phyloP scores from a whole-genome alignment of 345 rosid genomes.

The Hibiscus trionum region DNA sequence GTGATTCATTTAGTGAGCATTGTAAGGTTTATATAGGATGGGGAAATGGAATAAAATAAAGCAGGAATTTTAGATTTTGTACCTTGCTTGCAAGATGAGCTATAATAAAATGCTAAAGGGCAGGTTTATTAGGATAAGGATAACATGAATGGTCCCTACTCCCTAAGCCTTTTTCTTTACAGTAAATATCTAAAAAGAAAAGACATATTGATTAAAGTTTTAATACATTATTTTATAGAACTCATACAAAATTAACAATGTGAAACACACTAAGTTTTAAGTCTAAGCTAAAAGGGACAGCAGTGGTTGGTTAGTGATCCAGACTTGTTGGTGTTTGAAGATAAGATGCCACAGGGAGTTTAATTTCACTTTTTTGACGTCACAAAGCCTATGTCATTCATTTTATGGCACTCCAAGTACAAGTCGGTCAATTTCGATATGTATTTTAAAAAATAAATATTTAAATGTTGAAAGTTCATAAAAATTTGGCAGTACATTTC shows the following conservation, averaged over 20 bases:
- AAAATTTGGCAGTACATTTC: too few species aligned
- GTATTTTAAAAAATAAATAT: too few species aligned
- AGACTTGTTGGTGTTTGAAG: neutral
- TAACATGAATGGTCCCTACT: slow-evolving; percentile 1
- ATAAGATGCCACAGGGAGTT: neutral
- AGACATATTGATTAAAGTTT: too few species aligned
- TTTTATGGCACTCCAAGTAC: too few species aligned
- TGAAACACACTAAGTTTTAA: too few species aligned
- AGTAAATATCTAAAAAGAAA: too few species aligned
- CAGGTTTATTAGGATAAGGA: neutral
- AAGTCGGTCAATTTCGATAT: too few species aligned
- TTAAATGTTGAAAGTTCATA: too few species aligned
- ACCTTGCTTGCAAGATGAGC: slow-evolving; percentile 20
- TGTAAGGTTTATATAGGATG: slow-evolving; percentile 17
- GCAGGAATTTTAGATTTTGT: neutral
- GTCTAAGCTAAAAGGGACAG: neutral
- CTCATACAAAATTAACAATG: too few species aligned
- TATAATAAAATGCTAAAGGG: slow-evolving; percentile 12
- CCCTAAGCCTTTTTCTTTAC: neutral
- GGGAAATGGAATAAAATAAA: slow-evolving; percentile 3
- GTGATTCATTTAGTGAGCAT: neutral
- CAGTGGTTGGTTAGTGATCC: neutral
- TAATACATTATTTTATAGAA: too few species aligned
- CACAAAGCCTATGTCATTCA: neutral
- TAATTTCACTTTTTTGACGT: neutral